Evolutionary conservation across 257 asterid genomes (phyloP), one percentile per base, ranked within the genome.

Genomic region (Leptodermis oblonga): DNA sequence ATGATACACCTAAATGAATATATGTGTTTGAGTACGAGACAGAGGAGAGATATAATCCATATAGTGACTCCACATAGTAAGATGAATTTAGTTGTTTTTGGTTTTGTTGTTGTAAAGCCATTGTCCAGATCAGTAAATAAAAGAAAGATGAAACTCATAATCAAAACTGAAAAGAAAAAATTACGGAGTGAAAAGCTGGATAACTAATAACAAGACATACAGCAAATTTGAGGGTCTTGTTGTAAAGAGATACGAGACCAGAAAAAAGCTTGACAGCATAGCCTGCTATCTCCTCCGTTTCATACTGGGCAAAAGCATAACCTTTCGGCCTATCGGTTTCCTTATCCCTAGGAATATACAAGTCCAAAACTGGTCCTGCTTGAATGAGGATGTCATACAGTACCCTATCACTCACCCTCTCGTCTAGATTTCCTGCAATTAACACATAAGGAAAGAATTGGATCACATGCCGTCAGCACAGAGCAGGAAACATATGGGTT

Each of bases 231-330:
- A 94, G 72, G 4, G 97, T 89, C 79, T 83, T 82, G 59, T 81
- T 89, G 81, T 81, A 85, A 65, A 94, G 90, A 42, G 92, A 84
- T 33, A 94, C 92, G 2, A 89, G 88, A 17, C 99, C 96, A 55
- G 97, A 78, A 79, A 91, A 94, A 64, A 94, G 96, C 85, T 85
- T 94, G 70, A 94, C 95, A 69, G 97, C 97, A 77, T 94, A 94
- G 51, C 83, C 88, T 9, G 99, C 99, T 31, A 82, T 67, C 83
- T 91, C 99, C 65, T 91, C 89, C 0, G 96, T 81, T 82, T 94
- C 99, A 74, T 86, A 94, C 46, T 86, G 79, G 0, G 99, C 99
- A 65, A 94, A 94, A 3, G 99, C 97, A 77, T 45, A 94, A 74
- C 97, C 97, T 85, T 89, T 91, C 39, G 84, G 87, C 82, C 85